Percentiles rank a stretch among this genome's conserved stretches.
Evolutionary conservation across 305 asterid species (phyloP).

Genomic region (Ajuga reptans): DNA sequence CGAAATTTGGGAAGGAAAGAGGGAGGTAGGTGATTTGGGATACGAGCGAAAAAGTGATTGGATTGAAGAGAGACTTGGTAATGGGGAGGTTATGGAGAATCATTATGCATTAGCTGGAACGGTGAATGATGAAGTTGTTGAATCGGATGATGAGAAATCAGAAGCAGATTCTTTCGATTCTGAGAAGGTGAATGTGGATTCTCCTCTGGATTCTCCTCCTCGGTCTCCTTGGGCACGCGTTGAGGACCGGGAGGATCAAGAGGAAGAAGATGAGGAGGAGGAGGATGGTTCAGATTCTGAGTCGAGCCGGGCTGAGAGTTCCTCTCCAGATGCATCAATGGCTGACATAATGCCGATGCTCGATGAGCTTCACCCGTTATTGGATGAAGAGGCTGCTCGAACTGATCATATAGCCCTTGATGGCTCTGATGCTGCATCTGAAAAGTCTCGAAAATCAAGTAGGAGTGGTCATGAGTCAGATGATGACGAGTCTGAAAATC

Average conservation of each 20-base stretch:
- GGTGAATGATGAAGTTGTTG: slow-evolving; percentile 35
- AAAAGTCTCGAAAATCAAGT: slow-evolving; percentile 35
- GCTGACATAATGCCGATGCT: slow-evolving; percentile 91
- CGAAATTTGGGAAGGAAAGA: slow-evolving; percentile 25
- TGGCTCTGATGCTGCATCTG: slow-evolving; percentile 50
- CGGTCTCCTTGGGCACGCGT: slow-evolving; percentile 61
- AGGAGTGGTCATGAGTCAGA: slow-evolving; percentile 41
- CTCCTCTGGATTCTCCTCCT: slow-evolving; percentile 62
- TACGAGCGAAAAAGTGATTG: slow-evolving; percentile 25
- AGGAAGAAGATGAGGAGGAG: slow-evolving; percentile 35
- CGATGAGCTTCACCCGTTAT: slow-evolving; percentile 86
- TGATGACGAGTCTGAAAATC: slow-evolving; percentile 49
- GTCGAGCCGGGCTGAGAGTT: slow-evolving; percentile 75
- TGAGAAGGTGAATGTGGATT: slow-evolving; percentile 61
- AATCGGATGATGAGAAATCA: slow-evolving; percentile 49
- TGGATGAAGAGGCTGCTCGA: slow-evolving; percentile 57
- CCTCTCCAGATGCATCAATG: slow-evolving; percentile 94
- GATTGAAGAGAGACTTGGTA: slow-evolving; percentile 34
- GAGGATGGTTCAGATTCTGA: slow-evolving; percentile 50
- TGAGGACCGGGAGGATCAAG: slow-evolving; percentile 40
- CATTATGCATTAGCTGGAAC: slow-evolving; percentile 30
- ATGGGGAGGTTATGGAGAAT: slow-evolving; percentile 31
- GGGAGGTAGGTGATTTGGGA: slow-evolving; percentile 26
- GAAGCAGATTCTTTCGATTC: slow-evolving; percentile 62
- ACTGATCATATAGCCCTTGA: slow-evolving; percentile 32